phyloP scores from a whole-genome alignment of 306 rosid genomes.

The Astragalus membranaceus region DNA sequence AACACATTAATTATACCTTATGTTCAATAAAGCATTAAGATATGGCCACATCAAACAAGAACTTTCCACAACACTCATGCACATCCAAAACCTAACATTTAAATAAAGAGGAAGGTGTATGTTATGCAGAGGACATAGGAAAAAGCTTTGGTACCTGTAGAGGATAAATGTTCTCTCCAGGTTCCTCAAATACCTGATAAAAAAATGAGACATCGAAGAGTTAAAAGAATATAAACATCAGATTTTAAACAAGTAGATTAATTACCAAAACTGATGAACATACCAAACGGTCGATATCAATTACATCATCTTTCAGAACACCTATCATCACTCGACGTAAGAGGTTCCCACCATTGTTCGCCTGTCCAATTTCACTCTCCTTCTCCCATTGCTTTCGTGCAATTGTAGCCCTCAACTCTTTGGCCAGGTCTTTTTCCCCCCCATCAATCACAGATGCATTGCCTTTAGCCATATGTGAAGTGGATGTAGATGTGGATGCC shows the following conservation, averaged over 20 bases:
- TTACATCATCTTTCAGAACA: slow-evolving; percentile 74
- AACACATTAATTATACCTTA: not conserved
- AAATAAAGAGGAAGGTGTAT: slow-evolving; percentile 6
- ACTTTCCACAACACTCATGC: slow-evolving; percentile 3
- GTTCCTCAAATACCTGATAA: slow-evolving; percentile 82
- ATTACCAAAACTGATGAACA: slow-evolving; percentile 20
- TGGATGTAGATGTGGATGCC: slow-evolving; percentile 80
- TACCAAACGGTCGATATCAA: slow-evolving; percentile 95
- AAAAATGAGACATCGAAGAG: not conserved
- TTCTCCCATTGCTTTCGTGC: slow-evolving; percentile 91
- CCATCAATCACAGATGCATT: slow-evolving; percentile 45
- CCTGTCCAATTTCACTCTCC: slow-evolving; percentile 79
- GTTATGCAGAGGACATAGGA: not conserved
- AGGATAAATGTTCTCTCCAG: slow-evolving; percentile 87
- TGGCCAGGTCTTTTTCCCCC: slow-evolving; percentile 87
- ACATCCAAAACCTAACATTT: slow-evolving; percentile 5
- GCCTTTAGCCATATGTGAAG: slow-evolving; percentile 48
- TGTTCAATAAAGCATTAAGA: not conserved
- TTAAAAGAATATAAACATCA: slow-evolving; percentile 11
- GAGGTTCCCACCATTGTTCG: slow-evolving; percentile 73
- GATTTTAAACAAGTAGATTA: not conserved
- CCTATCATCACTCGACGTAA: slow-evolving; percentile 78
- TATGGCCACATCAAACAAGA: not conserved
- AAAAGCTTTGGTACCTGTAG: slow-evolving; percentile 59
- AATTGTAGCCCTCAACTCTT: slow-evolving; percentile 87